Evolutionary conservation across 768 basidiomycete genomes (phyloP), one percentile per base, ranked within the genome.

Genomic region (Leucogyrophana mollusca): DNA sequence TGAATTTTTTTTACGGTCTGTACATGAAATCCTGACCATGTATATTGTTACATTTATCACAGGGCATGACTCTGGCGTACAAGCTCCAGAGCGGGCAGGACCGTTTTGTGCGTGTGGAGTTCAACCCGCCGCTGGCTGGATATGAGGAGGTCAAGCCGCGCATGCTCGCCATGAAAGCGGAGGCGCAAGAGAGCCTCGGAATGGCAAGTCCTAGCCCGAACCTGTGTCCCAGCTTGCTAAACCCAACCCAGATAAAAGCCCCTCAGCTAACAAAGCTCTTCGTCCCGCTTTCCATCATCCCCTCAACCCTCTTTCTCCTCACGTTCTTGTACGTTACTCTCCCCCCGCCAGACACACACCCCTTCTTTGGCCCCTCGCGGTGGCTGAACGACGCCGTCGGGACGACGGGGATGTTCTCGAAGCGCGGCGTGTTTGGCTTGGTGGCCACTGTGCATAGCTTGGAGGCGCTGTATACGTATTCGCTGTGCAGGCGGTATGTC

Each of bases 101-200:
- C 52, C 55, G 59, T 24, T 71, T 70, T 8, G 78, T 84, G 1
- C 62, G 58, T 3, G 74, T 92, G 16, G 62, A 68, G 4, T 81
- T 93, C 38, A 79, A 87, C 17, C 90, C 90, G 0, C 87, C 85
- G 2, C 69, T 93, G 23, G 55, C 68, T 3, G 82, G 84, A 0
- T 91, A 91, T 56, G 85, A 88, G 1, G 89, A 90, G 27, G 88
- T 92, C 20, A 90, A 90, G 57, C 87, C 87, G 3, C 79, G 90
- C 8, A 61, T 92, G 18, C 66, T 91, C 17, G 73, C 79, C 45
- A 92, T 91, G 90, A 90, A 89, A 58, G 81, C 81, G 0, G 73
- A 87, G 20, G 86, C 90, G 0, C 86, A 91, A 57, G 87, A 87
- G 58, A 76, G 80, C 1, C 74, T 92, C 14, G 89, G 90, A 21